phyloP scores from a whole-genome alignment of 495 filamentous ascomycete genomes.

The Chaetomium fimeti region DNA sequence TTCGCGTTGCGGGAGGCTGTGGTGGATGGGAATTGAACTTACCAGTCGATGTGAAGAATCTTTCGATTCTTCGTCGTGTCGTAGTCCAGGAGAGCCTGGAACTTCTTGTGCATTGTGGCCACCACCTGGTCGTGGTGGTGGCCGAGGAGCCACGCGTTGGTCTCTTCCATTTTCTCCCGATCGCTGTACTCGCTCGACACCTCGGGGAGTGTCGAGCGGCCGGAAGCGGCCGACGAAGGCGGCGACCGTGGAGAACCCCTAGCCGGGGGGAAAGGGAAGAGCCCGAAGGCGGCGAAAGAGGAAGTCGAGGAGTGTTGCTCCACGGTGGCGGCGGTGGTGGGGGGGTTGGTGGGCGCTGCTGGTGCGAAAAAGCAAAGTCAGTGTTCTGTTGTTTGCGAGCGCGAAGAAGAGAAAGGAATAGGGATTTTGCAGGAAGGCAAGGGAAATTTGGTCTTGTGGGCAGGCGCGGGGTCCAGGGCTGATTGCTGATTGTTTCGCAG shows the following conservation, averaged over 20 bases:
- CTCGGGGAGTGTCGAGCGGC: conserved; percentile 11
- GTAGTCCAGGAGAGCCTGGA: conserved; percentile 22
- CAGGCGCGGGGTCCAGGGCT: conserved; percentile 17
- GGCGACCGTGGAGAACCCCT: conserved; percentile 3
- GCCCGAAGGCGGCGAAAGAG: background rate
- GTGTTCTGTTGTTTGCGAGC: conserved; percentile 2
- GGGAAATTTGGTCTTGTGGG: conserved; percentile 2
- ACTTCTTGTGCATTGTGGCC: conserved; percentile 21
- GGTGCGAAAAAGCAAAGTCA: conserved; percentile 14
- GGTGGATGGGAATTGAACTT: background rate
- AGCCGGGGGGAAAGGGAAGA: conserved; percentile 15
- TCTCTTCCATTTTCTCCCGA: conserved; percentile 18
- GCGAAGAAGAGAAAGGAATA: background rate
- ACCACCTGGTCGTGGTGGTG: conserved; percentile 18
- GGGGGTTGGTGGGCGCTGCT: conserved; percentile 6
- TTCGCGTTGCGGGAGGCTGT: background rate
- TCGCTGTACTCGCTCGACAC: conserved; percentile 10
- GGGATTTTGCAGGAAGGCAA: background rate
- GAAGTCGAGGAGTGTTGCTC: background rate
- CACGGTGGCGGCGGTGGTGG: background rate
- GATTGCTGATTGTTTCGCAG: conserved; percentile 7
- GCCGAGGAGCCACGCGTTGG: conserved; percentile 20
- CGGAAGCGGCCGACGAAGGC: background rate
- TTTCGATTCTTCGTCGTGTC: conserved; percentile 21
- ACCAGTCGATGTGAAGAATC: conserved; percentile 30